A percentile compares a stretch with the other conserved stretches of the same genome.
These are phyloP conservation scores for Cucumis melo DNA, from an alignment of 306 rosid species.

Conservation along the genomic window DNA sequence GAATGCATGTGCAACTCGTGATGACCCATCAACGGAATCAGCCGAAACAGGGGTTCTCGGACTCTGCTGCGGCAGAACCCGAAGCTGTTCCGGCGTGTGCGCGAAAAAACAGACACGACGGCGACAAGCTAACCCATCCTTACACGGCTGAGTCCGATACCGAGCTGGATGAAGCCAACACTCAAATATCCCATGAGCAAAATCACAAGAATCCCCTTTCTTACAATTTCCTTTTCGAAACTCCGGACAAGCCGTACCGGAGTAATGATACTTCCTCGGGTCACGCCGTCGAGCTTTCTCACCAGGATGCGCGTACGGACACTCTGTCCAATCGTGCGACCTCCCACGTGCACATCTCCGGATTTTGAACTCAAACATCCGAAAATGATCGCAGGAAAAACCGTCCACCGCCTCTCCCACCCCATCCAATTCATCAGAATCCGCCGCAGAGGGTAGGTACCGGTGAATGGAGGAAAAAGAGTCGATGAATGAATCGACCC, in stretches of 20 bases:
- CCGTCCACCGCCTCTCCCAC: conserved; percentile 6
- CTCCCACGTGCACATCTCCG: conserved; percentile 52
- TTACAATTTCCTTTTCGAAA: conserved; percentile 57
- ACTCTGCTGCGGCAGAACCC: conserved; percentile 25
- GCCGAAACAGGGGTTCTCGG: conserved; percentile 12
- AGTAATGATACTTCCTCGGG: conserved; percentile 53
- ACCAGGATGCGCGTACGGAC: conserved; percentile 84
- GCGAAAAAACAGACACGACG: conserved; percentile 86
- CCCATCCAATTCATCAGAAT: conserved; percentile 29
- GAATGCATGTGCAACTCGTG: conserved; percentile 9
- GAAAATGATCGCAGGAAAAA: conserved; percentile 54
- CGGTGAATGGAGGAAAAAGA: conserved; percentile 25
- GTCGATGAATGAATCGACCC: conserved; percentile 18
- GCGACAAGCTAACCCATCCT: conserved; percentile 56
- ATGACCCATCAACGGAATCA: conserved; percentile 15
- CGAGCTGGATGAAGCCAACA: conserved; percentile 95
- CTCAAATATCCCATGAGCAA: conserved; percentile 90
- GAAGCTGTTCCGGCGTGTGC: conserved; percentile 65
- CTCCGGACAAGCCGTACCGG: conserved; percentile 61
- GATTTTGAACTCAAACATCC: conserved; percentile 77
- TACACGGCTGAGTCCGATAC: conserved; percentile 78
- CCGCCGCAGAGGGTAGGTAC: conserved; percentile 22
- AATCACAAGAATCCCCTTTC: conserved; percentile 62
- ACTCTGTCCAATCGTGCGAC: conserved; percentile 86
- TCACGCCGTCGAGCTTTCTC: conserved; percentile 95